phyloP scores from a whole-genome alignment of 192 early-diverging fungal genomes.

The Coemansia sp. region DNA sequence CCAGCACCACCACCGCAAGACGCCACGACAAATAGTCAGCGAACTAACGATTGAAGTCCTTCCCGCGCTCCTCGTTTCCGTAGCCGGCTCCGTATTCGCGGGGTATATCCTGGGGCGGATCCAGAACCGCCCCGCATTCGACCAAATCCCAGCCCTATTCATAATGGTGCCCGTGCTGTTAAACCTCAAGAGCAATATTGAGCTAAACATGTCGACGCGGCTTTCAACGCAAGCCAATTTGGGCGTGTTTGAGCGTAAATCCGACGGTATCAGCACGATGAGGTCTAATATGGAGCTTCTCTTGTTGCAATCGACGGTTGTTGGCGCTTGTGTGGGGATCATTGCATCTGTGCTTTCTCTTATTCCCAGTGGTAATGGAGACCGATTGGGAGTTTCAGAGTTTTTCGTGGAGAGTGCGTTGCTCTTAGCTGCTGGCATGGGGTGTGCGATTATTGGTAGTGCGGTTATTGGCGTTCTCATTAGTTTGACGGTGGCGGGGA shows the following conservation, averaged over 20 bases:
- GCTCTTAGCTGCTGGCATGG: conserved; percentile 67
- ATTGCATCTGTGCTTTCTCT: conserved; percentile 63
- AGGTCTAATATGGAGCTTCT: conserved; percentile 76
- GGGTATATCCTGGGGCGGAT: conserved; percentile 72
- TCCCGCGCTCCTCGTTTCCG: conserved; percentile 71
- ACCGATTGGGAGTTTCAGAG: not conserved
- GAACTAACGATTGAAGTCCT: conserved; percentile 59
- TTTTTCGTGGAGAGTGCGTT: conserved; percentile 30
- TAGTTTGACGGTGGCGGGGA: conserved; percentile 66
- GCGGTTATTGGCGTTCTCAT: conserved; percentile 75
- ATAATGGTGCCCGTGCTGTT: conserved; percentile 85
- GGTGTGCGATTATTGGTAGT: conserved; percentile 71
- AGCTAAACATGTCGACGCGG: conserved; percentile 89
- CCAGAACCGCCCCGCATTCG: conserved; percentile 73
- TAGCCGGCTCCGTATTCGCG: conserved; percentile 69
- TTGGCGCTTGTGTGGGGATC: conserved; percentile 72
- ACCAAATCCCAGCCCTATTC: conserved; percentile 70
- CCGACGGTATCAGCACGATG: conserved; percentile 60
- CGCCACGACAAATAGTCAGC: conserved; percentile 18
- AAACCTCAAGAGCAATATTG: conserved; percentile 91
- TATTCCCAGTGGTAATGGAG: not conserved
- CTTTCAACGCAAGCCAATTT: conserved; percentile 76
- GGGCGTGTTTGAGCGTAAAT: conserved; percentile 63
- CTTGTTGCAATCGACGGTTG: conserved; percentile 72
- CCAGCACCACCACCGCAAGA: conserved; percentile 8